Evolutionary conservation across 129 eudicot genomes (phyloP), one percentile per base, ranked within the genome.

Genomic region (Pseudognaphalium luteoalbum): DNA sequence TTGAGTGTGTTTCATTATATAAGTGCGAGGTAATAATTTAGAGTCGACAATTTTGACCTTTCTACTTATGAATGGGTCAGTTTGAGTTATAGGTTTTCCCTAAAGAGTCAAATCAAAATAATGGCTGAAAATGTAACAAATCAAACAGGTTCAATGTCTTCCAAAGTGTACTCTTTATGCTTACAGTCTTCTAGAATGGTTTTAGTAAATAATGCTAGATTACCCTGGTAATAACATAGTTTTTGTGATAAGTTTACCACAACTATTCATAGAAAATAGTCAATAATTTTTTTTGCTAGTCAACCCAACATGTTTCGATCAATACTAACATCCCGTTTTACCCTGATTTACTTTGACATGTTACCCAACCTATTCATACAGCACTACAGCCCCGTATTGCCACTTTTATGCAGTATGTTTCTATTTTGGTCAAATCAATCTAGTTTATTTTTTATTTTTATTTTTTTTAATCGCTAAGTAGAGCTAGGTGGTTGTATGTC

Each of bases 401-500:
- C 35, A 61, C 67, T 21, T 61, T 29, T 10, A 1, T 74, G 70
- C 78, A 74, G 41, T 42, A 61, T 42, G 22, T 62, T 6, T 12
- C 54, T n/a, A 2, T 33, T 47, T 14, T 65, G 28, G 58, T 52
- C 52, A 10, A 4, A 32, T 64, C 9, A 2, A 15, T 64, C 21
- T 64, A 64, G 69, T 32, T 41, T 41, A 25, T 25, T 25, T 25
- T 0, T 25, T 25, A 25, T 25, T 25, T 0, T 25, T 25, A 25
- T 25, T 25, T 25, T 25, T 42, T 8, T 68, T 22, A 20, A 20
- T 5, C 0, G 34, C 42, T 68, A 68, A 32, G 70, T 12, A 65
- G 44, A 33, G 47, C 21, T 65, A 34, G 70, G 70, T 65, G 44
- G 70, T 65, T 33, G 47, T 32, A 11, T 32, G 44, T 2, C 25